Evolutionary conservation across 768 basidiomycete genomes (phyloP).

Genomic region (Strobilomyces dryophilus): DNA sequence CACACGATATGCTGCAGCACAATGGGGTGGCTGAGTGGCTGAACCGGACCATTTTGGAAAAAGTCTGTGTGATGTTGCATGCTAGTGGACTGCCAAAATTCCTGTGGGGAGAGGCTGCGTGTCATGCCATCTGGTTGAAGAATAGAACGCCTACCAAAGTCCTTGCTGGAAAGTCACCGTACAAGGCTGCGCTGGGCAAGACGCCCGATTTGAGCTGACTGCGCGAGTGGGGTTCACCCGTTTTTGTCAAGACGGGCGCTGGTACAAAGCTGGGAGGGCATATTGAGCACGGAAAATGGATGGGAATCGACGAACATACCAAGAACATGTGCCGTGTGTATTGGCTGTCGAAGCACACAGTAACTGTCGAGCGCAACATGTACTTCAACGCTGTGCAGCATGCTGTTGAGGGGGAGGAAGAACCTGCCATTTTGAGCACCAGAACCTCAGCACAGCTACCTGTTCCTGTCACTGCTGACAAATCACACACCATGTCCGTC

Average conservation of each 20-base stretch:
- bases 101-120: not conserved
- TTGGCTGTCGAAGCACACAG: not conserved
- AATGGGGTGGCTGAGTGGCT: not conserved
- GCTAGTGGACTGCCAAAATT: not conserved
- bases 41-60: too few species aligned
- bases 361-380: not conserved
- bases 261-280: too few species aligned
- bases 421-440: too few species aligned
- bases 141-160: too few species aligned
- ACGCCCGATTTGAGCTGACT: not conserved
- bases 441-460: too few species aligned
- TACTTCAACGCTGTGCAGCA: not conserved
- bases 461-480: too few species aligned
- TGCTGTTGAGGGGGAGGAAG: not conserved
- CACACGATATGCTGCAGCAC: not conserved
- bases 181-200: not conserved
- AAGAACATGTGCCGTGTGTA: not conserved
- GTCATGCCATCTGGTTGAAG: not conserved
- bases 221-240: not conserved
- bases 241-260: too few species aligned
- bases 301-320: not conserved
- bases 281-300: not conserved
- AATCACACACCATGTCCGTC: too few species aligned
- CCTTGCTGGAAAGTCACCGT: not conserved
- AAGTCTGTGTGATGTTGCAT: too few species aligned